A percentile compares a stretch with the other conserved stretches of the same genome.
These are phyloP conservation scores for Phytophthora quininea DNA, from an alignment of 352 stramenopile genomes.

Conservation along the genomic window DNA sequence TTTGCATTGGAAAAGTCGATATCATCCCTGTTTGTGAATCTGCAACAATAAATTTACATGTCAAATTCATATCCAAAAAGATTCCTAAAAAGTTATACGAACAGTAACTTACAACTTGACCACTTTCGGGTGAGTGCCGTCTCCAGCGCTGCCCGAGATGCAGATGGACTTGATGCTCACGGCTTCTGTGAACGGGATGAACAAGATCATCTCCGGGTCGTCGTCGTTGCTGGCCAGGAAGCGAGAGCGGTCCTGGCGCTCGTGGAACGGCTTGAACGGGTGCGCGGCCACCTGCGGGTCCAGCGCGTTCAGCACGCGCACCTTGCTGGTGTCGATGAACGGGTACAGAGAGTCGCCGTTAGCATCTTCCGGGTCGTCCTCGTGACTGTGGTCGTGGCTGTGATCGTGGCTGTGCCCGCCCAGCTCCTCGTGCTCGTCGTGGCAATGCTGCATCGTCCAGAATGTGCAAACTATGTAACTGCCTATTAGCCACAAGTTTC, in stretches of 20 bases:
- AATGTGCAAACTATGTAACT: neutral
- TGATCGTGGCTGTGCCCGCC: conserved; percentile 61
- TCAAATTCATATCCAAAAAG: neutral
- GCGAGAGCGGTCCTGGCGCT: conserved; percentile 67
- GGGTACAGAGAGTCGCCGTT: conserved; percentile 82
- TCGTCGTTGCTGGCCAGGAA: conserved; percentile 82
- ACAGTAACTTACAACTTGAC: conserved; percentile 66
- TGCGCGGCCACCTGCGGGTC: conserved; percentile 63
- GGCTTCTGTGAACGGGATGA: conserved; percentile 86
- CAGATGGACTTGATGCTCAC: conserved; percentile 91
- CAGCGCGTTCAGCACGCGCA: conserved; percentile 78
- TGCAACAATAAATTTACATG: conserved; percentile 8
- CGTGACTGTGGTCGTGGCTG: conserved; percentile 60
- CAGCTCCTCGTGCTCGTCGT: conserved; percentile 59
- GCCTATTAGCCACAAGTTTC: too few relatives aligned
- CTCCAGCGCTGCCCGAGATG: conserved; percentile 72
- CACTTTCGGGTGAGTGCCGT: conserved; percentile 79
- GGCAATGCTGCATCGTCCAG: conserved; percentile 60
- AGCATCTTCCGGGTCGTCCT: conserved; percentile 70
- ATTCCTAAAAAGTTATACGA: neutral
- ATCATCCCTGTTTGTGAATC: conserved; percentile 83
- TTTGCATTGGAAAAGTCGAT: conserved; percentile 88
- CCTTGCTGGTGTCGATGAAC: conserved; percentile 89
- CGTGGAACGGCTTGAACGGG: conserved; percentile 86
- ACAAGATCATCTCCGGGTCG: conserved; percentile 86